Percentiles rank a stretch among this genome's conserved stretches.
phyloP scores from a whole-genome alignment of 768 basidiomycete genomes.

The Saitozyma sp. region DNA sequence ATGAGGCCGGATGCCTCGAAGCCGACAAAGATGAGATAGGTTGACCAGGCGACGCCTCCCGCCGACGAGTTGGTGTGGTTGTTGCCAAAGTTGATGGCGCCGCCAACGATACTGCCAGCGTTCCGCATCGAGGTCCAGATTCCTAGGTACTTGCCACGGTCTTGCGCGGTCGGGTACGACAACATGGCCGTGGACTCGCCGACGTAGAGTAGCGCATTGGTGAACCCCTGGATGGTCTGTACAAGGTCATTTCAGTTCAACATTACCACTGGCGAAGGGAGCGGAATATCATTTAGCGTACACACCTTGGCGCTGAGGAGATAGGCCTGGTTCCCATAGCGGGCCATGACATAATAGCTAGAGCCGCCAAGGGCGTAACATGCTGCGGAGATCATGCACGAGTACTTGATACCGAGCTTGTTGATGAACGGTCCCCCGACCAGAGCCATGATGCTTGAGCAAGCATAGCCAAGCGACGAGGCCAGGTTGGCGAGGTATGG shows the following conservation, averaged over 20 bases:
- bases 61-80: slow-evolving; percentile 13
- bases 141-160: slow-evolving; percentile 23
- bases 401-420: slow-evolving; percentile 35
- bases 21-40: slow-evolving; percentile 30
- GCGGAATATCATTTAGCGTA: too few relatives aligned
- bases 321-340: slow-evolving; percentile 13
- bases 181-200: slow-evolving; percentile 30
- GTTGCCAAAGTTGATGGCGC: slow-evolving; percentile 25
- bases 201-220: slow-evolving; percentile 22
- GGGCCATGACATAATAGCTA: slow-evolving; percentile 18
- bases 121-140: slow-evolving; percentile 28
- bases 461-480: slow-evolving; percentile 14
- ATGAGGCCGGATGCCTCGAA: slow-evolving; percentile 21
- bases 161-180: slow-evolving; percentile 14
- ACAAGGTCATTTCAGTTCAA: too few relatives aligned
- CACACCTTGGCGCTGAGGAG: slow-evolving; percentile 11
- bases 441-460: slow-evolving; percentile 16
- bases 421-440: slow-evolving; percentile 42
- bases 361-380: slow-evolving; percentile 19
- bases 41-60: slow-evolving; percentile 23
- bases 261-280: too few relatives aligned
- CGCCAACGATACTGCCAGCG: slow-evolving; percentile 23
- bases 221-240: slow-evolving; percentile 11
- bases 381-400: slow-evolving; percentile 23
- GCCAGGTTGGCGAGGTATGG: slow-evolving; percentile 30